These are phyloP conservation scores for Symbiodinium natans DNA, from an alignment of 73 alveolate genomes.

Conservation along the genomic window DNA sequence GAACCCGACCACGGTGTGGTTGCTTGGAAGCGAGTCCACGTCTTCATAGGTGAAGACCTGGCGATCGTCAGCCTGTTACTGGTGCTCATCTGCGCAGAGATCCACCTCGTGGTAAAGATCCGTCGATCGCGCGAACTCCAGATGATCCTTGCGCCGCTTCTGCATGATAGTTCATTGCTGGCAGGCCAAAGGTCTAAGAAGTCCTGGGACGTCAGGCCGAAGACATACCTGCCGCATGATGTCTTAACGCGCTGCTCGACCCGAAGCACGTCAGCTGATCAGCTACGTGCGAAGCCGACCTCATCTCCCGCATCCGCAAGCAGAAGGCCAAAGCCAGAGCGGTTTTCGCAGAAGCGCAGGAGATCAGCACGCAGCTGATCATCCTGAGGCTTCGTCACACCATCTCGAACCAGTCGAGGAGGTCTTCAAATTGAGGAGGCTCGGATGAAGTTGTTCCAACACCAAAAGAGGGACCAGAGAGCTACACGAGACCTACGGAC, in stretches of 20 bases:
- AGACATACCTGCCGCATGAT: slow-evolving; percentile 89
- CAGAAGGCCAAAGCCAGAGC: slow-evolving; percentile 88
- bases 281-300: too few species aligned
- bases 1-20: slow-evolving; percentile 58
- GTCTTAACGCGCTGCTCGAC: too few species aligned
- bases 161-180: neutral
- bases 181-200: neutral
- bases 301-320: slow-evolving; percentile 90
- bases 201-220: slow-evolving; percentile 86
- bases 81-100: neutral
- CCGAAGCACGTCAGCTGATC: too few species aligned
- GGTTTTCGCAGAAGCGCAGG: slow-evolving; percentile 91
- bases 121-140: slow-evolving; percentile 55
- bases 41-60: slow-evolving; percentile 72
- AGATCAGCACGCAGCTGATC: slow-evolving; percentile 85
- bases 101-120: slow-evolving; percentile 81
- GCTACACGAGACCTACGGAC: too few species aligned
- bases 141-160: slow-evolving; percentile 17
- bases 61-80: neutral
- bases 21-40: slow-evolving; percentile 58
- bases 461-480: neutral
- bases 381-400: slow-evolving; percentile 32
- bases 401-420: too few species aligned
- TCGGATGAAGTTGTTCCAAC: neutral
- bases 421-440: too few species aligned